phyloP scores from a whole-genome alignment of 1,139 yeast species.

The Kazachstania sp. region DNA sequence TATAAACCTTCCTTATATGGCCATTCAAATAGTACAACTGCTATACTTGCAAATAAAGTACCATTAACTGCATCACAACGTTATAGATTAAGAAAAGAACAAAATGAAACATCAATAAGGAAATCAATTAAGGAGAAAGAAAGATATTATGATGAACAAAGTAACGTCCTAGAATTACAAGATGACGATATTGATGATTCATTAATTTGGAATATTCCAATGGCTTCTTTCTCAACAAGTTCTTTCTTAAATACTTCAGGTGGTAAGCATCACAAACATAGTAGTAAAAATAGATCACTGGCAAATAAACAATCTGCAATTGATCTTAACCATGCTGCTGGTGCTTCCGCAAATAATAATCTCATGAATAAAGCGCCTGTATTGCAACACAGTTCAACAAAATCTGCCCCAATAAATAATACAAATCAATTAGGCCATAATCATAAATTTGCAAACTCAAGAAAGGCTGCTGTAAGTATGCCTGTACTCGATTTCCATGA shows the following conservation, averaged over 20 bases:
- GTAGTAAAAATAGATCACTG: constrained; percentile 11
- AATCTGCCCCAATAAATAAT: constrained; percentile 1
- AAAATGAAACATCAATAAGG: constrained; percentile 30
- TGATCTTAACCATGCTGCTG: neutral
- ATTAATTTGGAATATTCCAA: constrained; percentile 41
- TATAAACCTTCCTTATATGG: constrained; percentile 5
- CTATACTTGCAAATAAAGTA: constrained; percentile 16
- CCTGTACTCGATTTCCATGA: constrained; percentile 20
- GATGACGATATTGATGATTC: constrained; percentile 32
- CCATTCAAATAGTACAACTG: constrained; percentile 24
- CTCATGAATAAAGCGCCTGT: neutral
- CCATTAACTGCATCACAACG: constrained; percentile 35
- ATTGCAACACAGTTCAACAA: neutral
- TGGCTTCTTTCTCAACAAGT: constrained; percentile 35
- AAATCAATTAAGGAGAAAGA: constrained; percentile 33
- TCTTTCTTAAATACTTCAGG: constrained; percentile 26
- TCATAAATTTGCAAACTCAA: constrained; percentile 1
- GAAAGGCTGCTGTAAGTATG: constrained; percentile 7
- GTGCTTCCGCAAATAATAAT: neutral
- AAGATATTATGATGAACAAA: constrained; percentile 37
- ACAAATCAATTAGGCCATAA: neutral
- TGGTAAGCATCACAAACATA: constrained; percentile 6
- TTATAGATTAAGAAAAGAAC: constrained; percentile 33
- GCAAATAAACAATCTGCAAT: neutral
- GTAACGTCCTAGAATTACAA: constrained; percentile 18